These are phyloP conservation scores for Pycnococcus provasolii DNA, from an alignment of 139 green algal species.

Conservation along the genomic window DNA sequence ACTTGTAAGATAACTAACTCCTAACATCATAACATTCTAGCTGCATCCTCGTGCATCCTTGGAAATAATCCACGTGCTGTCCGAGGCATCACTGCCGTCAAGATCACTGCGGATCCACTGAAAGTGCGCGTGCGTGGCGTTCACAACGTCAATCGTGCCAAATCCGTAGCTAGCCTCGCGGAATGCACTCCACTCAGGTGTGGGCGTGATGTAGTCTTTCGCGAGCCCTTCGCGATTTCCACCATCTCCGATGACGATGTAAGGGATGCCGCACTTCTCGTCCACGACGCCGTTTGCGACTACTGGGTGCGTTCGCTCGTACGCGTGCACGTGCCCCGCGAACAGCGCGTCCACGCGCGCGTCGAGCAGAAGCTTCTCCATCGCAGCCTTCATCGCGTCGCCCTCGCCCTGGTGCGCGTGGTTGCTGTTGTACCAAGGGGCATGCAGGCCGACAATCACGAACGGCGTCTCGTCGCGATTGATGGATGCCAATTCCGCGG, in stretches of 20 bases:
- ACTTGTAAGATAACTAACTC: too few relatives aligned
- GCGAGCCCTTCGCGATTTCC: constrained; percentile 61
- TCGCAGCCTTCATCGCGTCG: constrained; percentile 41
- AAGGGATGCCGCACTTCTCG: constrained; percentile 38
- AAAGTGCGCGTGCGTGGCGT: constrained; percentile 47
- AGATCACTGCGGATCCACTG: too few relatives aligned
- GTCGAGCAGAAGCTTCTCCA: constrained; percentile 52
- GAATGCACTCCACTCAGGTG: constrained; percentile 46
- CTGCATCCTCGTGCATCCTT: too few relatives aligned
- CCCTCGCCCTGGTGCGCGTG: constrained; percentile 47
- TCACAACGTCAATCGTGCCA: constrained; percentile 45
- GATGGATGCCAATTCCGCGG: constrained; percentile 48
- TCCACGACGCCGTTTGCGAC: constrained; percentile 16
- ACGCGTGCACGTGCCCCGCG: constrained; percentile 63
- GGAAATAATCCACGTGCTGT: too few relatives aligned
- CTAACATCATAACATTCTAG: too few relatives aligned
- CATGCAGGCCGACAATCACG: constrained; percentile 61
- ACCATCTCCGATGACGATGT: constrained; percentile 65
- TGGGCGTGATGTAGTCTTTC: constrained; percentile 25
- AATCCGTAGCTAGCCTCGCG: constrained; percentile 57
- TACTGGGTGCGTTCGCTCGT: constrained; percentile 47
- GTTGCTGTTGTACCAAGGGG: constrained; percentile 72
- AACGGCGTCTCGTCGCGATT: constrained; percentile 58
- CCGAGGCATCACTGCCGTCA: too few relatives aligned
- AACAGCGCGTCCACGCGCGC: constrained; percentile 58